A percentile compares a stretch with the other conserved stretches of the same genome.
phyloP scores from a whole-genome alignment of 495 filamentous ascomycete genomes.

The Xylaria sp. region DNA sequence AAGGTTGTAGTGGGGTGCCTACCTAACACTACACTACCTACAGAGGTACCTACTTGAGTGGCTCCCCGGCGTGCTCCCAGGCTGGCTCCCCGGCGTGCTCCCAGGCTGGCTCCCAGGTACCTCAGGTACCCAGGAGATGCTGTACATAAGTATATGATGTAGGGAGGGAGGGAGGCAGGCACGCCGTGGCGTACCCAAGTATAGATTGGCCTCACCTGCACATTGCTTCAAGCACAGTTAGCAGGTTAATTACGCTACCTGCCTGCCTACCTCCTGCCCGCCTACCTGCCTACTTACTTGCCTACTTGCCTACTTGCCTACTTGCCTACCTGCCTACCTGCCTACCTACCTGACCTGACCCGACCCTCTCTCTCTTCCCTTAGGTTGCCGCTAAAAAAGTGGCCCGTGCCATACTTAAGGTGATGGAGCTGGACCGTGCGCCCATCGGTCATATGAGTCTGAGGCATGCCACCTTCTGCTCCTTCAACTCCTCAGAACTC shows the following conservation, averaged over 20 bases:
- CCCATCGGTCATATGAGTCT: conserved; percentile 42
- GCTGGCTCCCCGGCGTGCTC: no score
- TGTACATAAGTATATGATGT: no score
- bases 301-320: no score
- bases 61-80: no score
- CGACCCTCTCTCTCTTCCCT: background rate
- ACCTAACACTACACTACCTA: no score
- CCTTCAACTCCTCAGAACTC: conserved; percentile 33
- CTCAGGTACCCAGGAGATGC: background rate
- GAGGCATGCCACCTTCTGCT: conserved; percentile 43
- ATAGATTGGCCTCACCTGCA: background rate
- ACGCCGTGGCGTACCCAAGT: conserved; percentile 1
- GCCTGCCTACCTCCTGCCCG: no score
- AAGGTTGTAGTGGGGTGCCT: conserved; percentile 24
- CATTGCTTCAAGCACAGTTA: background rate
- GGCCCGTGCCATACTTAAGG: conserved; percentile 23
- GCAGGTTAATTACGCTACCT: conserved; percentile 4
- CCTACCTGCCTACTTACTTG: no score
- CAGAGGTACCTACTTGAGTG: no score
- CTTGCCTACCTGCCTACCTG: no score
- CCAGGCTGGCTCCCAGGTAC: background rate
- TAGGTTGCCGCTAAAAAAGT: conserved; percentile 25
- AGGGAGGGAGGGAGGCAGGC: background rate
- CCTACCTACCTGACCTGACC: no score
- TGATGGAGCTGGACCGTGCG: conserved; percentile 39